These are phyloP conservation scores for Penicillium olsonii DNA, from an alignment of 2,329 filamentous ascomycete genomes.

Conservation along the genomic window DNA sequence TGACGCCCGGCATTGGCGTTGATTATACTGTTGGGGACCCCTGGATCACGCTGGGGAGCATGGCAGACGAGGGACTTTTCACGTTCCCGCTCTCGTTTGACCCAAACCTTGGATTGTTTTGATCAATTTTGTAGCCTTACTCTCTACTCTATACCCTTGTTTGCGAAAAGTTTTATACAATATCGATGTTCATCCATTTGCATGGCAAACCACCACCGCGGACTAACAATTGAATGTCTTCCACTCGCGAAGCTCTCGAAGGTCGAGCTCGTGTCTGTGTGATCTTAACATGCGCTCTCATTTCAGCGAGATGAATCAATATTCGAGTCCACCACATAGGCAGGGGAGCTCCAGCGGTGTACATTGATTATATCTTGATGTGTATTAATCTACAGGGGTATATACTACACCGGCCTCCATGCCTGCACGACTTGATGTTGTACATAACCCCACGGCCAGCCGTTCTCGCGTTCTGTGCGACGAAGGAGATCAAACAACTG, in stretches of 20 bases:
- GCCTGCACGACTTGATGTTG: slow-evolving; percentile 6
- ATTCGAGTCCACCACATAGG: too few relatives aligned
- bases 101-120: slow-evolving; percentile 23
- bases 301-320: too few relatives aligned
- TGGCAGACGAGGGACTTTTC: slow-evolving; percentile 38
- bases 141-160: slow-evolving; percentile 7
- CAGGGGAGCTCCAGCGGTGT: neutral
- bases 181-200: too few relatives aligned
- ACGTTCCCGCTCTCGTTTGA: slow-evolving; percentile 28
- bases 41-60: slow-evolving; percentile 32
- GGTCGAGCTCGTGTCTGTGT: too few relatives aligned
- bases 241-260: too few relatives aligned
- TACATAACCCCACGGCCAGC: slow-evolving; percentile 13
- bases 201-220: too few relatives aligned
- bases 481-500: slow-evolving; percentile 11
- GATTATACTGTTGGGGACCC: slow-evolving; percentile 31
- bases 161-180: neutral
- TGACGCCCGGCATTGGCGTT: slow-evolving; percentile 29
- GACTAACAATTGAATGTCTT: neutral
- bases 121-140: slow-evolving; percentile 6
- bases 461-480: slow-evolving; percentile 10
- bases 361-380: neutral
- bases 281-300: too few relatives aligned
- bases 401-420: slow-evolving; percentile 6
- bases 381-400: slow-evolving; percentile 2